Base-by-base conservation (phyloP, 1,139 yeast species). In the Candida buenavistaensis region DNA sequence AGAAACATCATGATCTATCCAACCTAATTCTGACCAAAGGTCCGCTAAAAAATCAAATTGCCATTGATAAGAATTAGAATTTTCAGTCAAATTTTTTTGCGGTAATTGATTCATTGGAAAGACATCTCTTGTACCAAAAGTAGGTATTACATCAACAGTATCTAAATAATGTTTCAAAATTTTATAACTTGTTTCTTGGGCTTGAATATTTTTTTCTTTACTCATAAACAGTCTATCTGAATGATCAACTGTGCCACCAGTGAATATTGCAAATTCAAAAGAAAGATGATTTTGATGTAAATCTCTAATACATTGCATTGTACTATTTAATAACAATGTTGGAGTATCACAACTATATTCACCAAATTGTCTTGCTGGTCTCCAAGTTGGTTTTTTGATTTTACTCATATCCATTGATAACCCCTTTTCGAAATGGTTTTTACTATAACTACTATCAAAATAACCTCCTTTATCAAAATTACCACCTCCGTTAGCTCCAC, bases 1-100 rank as follows among this genome's bases (percentile, higher is more conserved):
- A 4, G 64, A 51, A 30, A 56, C 53, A 15, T 53, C 47, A 25
- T 47, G 40, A 27, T 42, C 61, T 19, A 72, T 41, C 80, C 80
- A 74, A 7, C 60, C 69, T 37, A 58, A 55, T 17, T 53, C 47
- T 15, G 45, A 43, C 65, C 64, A 60, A 13, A 52, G 38, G 30
- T 57, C 60, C 6, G 61, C 53, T 38, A 59, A 39, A 21, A 51
- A 50, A 28, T 59, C 62, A 40, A 52, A 55, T 38, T 59, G 58
- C 60, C 62, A 56, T 40, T 57, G 60, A 38, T 43, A 48, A 11
- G 37, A 36, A 26, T 33, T 34, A 8, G 48, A 26, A 26, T 37
- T 41, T 15, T 43, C 46, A 6, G 34, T 34, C 7, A 46, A 33
- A 21, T 38, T 36, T 20, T 41, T 40, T 12, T 43, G 49, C 4